Conservation (phyloP, 225 moss, liverwort and hornwort species). For the Pleurozium schreberi region DNA sequence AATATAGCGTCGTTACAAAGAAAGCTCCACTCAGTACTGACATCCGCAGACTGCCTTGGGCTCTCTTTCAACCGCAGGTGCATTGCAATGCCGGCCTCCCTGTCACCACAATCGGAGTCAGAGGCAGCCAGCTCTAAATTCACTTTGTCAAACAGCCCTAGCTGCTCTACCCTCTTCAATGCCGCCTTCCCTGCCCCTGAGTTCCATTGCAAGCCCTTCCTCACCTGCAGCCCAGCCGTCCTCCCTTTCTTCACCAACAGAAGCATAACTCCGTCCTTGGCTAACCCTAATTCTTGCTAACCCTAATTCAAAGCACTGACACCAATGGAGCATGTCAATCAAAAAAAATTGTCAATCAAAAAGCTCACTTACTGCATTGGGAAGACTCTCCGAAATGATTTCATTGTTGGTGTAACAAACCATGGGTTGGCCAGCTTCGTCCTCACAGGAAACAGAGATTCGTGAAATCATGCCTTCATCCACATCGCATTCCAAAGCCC, state of each 20-base stretch:
- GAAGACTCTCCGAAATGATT: conserved; percentile 27
- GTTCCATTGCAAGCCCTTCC: conserved; percentile 53
- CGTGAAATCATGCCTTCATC: conserved; percentile 33
- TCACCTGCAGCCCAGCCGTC: conserved; percentile 55
- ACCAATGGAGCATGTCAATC: not conserved
- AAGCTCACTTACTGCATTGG: conserved; percentile 19
- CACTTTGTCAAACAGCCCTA: conserved; percentile 57
- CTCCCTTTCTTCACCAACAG: conserved; percentile 13
- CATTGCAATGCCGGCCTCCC: conserved; percentile 25
- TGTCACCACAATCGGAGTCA: conserved; percentile 41
- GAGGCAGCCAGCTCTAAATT: conserved; percentile 30
- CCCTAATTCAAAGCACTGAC: not conserved
- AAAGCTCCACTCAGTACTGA: conserved; percentile 55
- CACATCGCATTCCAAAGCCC: conserved; percentile 32
- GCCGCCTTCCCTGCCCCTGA: conserved; percentile 48
- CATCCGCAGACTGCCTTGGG: conserved; percentile 23
- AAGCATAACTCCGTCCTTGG: not conserved
- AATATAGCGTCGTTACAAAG: conserved; percentile 29
- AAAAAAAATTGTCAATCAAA: not conserved
- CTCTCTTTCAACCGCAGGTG: conserved; percentile 34
- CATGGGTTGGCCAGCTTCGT: conserved; percentile 6
- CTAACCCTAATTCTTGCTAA: not conserved
- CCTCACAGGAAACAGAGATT: conserved; percentile 30
- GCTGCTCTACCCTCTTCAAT: conserved; percentile 40
- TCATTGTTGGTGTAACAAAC: conserved; percentile 25